Evolutionary conservation across 495 filamentous ascomycete genomes (phyloP), one percentile per base, ranked within the genome.

Genomic region (Oleoguttula mirabilis): DNA sequence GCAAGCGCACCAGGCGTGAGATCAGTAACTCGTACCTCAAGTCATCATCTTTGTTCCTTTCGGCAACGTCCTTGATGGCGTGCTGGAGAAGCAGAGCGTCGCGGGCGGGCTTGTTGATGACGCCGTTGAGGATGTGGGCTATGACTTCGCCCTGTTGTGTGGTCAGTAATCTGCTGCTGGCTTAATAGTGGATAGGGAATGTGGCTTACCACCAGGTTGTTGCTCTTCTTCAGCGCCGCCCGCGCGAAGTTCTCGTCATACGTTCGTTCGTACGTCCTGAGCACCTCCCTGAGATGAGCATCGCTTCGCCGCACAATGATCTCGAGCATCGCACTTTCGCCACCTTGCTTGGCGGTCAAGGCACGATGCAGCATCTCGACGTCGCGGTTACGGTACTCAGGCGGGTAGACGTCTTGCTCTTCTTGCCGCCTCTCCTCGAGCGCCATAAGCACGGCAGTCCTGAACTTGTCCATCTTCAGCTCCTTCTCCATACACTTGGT

Each of bases 21-120:
- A 64, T 62, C n/a, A 66, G 50, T 21, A 66, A 35, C 34, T 66
- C 62, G 33, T 56, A 58, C 10, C 62, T 50, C 20, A 61, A 53
- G 31, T 52, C 38, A 27, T 49, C 46, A 17, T 50, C 40, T 32
- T 55, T 55, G 34, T 40, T 40, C 31, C 48, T 43, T 27, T 47
- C 28, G 4, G 55, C 47, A 4, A 66, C 50, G 41, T 66, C 62
- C 24, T 72, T 73, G 27, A 95, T 73, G 3, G 90, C 88, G 64
- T 98, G 90, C 60, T 93, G 78, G 22, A 98, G 69, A n/a, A 98
- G 79, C 27, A 96, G 73, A 4, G 88, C 84, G 59, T 98, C 90
- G 39, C 90, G 88, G 48, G 93, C 81, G 24, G 90, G 87, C 34
- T 83, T 80, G 64, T 98, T 95, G 63, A 95, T 88, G 30, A 88